phyloP scores from a whole-genome alignment of 2,329 filamentous ascomycete species.

The Neofusicoccum ribis region DNA sequence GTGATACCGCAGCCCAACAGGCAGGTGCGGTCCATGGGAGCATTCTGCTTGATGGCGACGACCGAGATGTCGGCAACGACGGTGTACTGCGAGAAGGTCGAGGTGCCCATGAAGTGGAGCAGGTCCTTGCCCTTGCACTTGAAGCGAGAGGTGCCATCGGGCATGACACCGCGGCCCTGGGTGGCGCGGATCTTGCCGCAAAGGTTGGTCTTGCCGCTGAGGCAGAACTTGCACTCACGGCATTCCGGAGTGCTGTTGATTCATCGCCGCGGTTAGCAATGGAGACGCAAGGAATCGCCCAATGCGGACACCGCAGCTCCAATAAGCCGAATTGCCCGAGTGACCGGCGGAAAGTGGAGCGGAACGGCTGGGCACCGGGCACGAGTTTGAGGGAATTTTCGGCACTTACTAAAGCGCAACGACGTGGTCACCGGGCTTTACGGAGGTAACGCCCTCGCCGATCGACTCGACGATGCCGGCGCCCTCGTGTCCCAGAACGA shows the following conservation, averaged over 20 bases:
- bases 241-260: slow-evolving; percentile 86
- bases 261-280: not conserved
- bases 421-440: slow-evolving; percentile 91
- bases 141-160: slow-evolving; percentile 93
- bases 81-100: slow-evolving; percentile 98
- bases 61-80: slow-evolving; percentile 98
- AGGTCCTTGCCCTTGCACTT: slow-evolving; percentile 92
- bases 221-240: slow-evolving; percentile 98
- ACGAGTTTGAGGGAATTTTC: not conserved
- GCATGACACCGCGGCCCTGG: slow-evolving; percentile 95
- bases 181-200: slow-evolving; percentile 98
- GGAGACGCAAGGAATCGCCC: not conserved
- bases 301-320: not conserved
- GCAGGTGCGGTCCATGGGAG: slow-evolving; percentile 94
- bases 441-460: slow-evolving; percentile 90
- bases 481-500: slow-evolving; percentile 45
- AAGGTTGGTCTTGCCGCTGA: slow-evolving; percentile 98
- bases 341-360: not conserved
- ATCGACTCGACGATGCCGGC: slow-evolving; percentile 54
- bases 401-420: slow-evolving; percentile 43
- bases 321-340: not conserved
- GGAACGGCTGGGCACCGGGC: not conserved
- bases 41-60: slow-evolving; percentile 85
- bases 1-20: slow-evolving; percentile 97
- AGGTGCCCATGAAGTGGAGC: slow-evolving; percentile 98